phyloP scores from a whole-genome alignment of 2,329 filamentous ascomycete species.

The Trichophyton benhamiae region DNA sequence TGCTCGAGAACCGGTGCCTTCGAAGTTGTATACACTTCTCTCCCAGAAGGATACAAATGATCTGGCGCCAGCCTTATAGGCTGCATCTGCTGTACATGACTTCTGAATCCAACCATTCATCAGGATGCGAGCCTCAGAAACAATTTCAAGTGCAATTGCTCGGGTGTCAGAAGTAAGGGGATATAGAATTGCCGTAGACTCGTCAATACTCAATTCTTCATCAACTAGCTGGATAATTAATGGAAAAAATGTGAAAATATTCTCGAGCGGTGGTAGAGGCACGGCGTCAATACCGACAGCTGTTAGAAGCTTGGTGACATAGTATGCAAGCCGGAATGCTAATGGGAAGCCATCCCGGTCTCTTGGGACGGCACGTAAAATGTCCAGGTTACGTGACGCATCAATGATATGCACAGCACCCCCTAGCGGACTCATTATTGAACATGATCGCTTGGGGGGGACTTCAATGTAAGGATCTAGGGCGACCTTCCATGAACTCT shows the following conservation, averaged over 20 bases:
- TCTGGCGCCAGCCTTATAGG: not conserved
- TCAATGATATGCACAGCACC: conserved; percentile 56
- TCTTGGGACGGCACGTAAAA: not conserved
- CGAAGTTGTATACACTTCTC: conserved; percentile 22
- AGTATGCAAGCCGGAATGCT: conserved; percentile 63
- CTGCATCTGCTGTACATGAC: not conserved
- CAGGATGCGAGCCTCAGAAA: conserved; percentile 39
- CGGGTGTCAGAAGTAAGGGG: conserved; percentile 38
- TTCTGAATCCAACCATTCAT: conserved; percentile 34
- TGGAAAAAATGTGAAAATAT: conserved; percentile 40
- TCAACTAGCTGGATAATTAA: conserved; percentile 46
- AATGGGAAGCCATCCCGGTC: conserved; percentile 61
- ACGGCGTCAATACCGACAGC: conserved; percentile 25
- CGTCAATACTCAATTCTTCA: conserved; percentile 47
- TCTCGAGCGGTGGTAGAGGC: conserved; percentile 23
- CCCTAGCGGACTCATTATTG: conserved; percentile 60
- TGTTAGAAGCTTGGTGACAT: conserved; percentile 49
- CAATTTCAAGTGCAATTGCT: conserved; percentile 41
- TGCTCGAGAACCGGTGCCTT: conserved; percentile 21
- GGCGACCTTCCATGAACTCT: conserved; percentile 52
- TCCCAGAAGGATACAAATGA: conserved; percentile 24
- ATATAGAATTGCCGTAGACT: conserved; percentile 43
- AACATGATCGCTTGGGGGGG: conserved; percentile 45
- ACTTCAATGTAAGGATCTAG: conserved; percentile 41
- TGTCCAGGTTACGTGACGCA: conserved; percentile 4